Base-by-base conservation (phyloP, 306 rosid genomes). In the Oemleria cerasiformis region DNA sequence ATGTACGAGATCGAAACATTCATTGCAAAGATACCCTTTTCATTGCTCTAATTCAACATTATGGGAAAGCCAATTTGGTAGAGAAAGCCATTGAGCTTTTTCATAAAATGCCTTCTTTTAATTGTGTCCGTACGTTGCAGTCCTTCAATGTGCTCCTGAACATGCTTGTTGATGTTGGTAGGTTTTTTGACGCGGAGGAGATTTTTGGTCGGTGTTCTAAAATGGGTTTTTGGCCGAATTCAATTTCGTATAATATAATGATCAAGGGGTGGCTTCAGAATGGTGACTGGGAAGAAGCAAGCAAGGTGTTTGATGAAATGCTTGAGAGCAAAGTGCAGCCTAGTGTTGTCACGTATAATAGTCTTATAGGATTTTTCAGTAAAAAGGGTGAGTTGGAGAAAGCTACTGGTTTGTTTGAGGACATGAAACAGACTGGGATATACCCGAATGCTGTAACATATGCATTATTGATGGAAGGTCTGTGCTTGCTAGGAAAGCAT, bases 281-380 rank as follows among this genome's bases (percentile, higher is more conserved):
- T 61, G 89, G 86, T 38, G 84, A 78, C 39, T 85, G 87, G 87
- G 86, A 19, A 23, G 76, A 83, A 59, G 97, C 98, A 1, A 78
- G 89, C 21, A 82, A 83, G 71, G 67, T 84, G 89, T 90, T 93
- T 36, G 88, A 87, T 50, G 86, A 93, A 87, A 93, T 93, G 98
- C 92, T 90, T 67, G 87, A 84, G 77, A 84, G 72, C 71, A 77
- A 80, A 38, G 89, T 86, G 16, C 84, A 80, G 47, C 91, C 97
- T 3, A 93, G 93, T 79, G 94, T 91, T n/a, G 98, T 91, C 64
- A 93, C 96, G 17, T 93, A 93, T 72, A 93, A 90, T 48, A 90
- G 94, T 74, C 76, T 93, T 14, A 81, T 93, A 60, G 94, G 98
- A 54, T 85, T 87, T 70, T 82, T 86, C 51, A 81, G 83, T 68